Base-by-base conservation (phyloP, 129 eudicot genomes). In the Apium graveolens region DNA sequence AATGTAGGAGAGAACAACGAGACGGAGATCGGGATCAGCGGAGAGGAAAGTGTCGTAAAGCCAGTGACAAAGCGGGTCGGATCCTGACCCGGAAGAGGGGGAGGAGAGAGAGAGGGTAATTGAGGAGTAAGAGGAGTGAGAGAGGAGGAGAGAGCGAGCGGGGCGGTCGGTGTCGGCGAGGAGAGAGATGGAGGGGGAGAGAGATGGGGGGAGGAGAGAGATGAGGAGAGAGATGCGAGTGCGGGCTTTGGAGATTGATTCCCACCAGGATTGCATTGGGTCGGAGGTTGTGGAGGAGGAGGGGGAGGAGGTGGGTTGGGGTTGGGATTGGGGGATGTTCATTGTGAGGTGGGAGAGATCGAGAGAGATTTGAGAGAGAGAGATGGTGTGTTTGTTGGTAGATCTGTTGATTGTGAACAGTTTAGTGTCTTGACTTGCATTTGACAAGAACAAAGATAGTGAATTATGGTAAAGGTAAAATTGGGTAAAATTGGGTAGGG, bases 251-350 rank as follows among this genome's bases (percentile, higher is more conserved):
- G 98, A 93, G 77, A 93, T 88, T 66, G 97, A 93, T 76, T 93
- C 98, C 97, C 97, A 93, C 98, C 97, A 93, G 2, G 98, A 87
- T 55, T 90, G 98, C 97, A 89, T 91, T 44, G 95, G 97, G 84
- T 93, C 98, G 11, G 65, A 1, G 49, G 95, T 80, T 65, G 91
- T 73, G 85, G 95, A 82, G 74, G 92, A 86, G 42, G 96, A 86
- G 4, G 96, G 90, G 71, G 96, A 88, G 79, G 96, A 88, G 79
- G 87, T 88, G 78, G 86, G 63, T 82, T 70, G 84, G 72, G 29
- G 68, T 60, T 35, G 37, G 1, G 37, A 35, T 35, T 83, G 86
- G 88, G 45, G 45, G 45, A 84, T 76, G 68, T 84, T 85, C 90
- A 86, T 84, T 13, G 9, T 7, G 41, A 38, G 1, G 39, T 20